Evolutionary conservation across 345 rosid genomes (phyloP), one percentile per base, ranked within the genome.

Genomic region (Citrus medica): DNA sequence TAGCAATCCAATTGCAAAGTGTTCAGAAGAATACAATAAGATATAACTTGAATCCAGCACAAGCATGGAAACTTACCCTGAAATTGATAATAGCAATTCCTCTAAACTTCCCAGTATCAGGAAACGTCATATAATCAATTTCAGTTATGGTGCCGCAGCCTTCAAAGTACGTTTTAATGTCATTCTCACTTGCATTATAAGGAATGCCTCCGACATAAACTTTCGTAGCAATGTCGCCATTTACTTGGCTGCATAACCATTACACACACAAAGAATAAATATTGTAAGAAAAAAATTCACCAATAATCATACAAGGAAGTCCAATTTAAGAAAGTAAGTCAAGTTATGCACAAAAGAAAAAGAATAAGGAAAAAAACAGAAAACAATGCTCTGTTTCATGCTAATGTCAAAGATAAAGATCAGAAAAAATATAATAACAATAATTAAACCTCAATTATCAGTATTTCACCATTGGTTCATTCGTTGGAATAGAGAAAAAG

Each of bases 201-300:
- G 97, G 99, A 83, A 95, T 92, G 62, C 99, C 99, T 7, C 99
- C 99, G 74, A 89, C 96, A 74, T 92, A 93, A 71, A 92, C 80
- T 87, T 89, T 91, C 6, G 80, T 83, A 71, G 93, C 86, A 88
- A 81, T 81, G 73, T 84, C 75, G 60, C 75, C 87, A 67, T 73
- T 87, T 61, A 59, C 79, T 77, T 80, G 87, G 82, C 97, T 95
- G 93, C 85, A 84, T 83, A 55, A 67, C 59, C 78, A 82, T 3
- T 6, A 65, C 9, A 60, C 14, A 63, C 51, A 71, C 9, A n/a
- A 53, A 33, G 48, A 67, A 69, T 71, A 78, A 19, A 33, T 24
- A 76, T 30, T 33, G 24, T 13, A 46, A 53, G 25, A 76, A 28
- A 30, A 73, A 33, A 33, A 69, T 24, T 58, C 10, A 27, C 25